Evolutionary conservation across 2,329 filamentous ascomycete species (phyloP).

Genomic region (Venturia carpophila): DNA sequence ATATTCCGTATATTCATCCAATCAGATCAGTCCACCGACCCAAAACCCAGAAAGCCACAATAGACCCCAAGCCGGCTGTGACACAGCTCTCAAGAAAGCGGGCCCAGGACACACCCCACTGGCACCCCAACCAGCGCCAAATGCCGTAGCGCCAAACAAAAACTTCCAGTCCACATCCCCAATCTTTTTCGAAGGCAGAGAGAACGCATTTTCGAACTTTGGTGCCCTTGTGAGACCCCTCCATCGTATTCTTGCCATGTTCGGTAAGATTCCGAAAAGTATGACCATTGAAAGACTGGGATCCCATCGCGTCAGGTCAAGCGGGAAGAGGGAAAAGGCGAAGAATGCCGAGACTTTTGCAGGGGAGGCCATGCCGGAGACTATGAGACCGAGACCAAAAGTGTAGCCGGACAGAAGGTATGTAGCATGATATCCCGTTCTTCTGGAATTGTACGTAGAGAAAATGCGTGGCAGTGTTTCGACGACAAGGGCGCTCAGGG

Average conservation of each 20-base stretch:
- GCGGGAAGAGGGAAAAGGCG: constrained; percentile 28
- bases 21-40: background rate
- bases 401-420: constrained; percentile 35
- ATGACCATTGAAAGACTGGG: constrained; percentile 44
- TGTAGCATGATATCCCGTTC: constrained; percentile 31
- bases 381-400: constrained; percentile 45
- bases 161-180: constrained; percentile 40
- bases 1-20: background rate
- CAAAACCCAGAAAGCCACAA: constrained; percentile 40
- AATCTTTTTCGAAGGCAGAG: too few relatives aligned
- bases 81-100: constrained; percentile 38
- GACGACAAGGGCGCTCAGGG: background rate
- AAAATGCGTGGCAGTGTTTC: background rate
- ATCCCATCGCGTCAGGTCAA: constrained; percentile 35
- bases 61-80: constrained; percentile 43
- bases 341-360: constrained; percentile 46
- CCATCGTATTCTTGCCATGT: constrained; percentile 29
- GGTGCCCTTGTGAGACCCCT: constrained; percentile 12
- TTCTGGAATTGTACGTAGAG: constrained; percentile 13
- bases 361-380: constrained; percentile 45
- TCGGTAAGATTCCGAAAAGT: constrained; percentile 43
- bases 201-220: too few relatives aligned
- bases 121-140: constrained; percentile 46
- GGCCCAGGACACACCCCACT: constrained; percentile 46
- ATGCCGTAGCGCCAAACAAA: constrained; percentile 39